A percentile compares a stretch with the other conserved stretches of the same genome.
Conservation (phyloP, 179 eudicot genomes). For the Actinidia arguta region DNA sequence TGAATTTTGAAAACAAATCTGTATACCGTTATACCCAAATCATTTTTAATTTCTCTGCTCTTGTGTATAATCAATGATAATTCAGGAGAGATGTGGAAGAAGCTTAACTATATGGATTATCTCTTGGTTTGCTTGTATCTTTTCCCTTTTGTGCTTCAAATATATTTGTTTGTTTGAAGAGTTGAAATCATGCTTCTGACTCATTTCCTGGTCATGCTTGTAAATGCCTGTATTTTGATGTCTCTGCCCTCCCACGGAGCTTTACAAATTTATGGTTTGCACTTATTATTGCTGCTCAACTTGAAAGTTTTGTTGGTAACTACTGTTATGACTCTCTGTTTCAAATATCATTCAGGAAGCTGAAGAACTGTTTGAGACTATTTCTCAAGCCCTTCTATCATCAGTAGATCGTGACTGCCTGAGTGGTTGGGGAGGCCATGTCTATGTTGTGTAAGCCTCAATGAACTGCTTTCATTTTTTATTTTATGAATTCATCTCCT, state of each 20-base stretch:
- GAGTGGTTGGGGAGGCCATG: constrained; percentile 97
- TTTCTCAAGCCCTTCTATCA: constrained; percentile 84
- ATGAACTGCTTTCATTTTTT: neutral
- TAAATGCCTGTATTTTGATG: neutral
- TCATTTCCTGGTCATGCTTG: neutral
- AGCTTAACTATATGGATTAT: neutral
- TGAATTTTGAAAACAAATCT: too few relatives aligned
- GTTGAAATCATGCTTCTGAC: neutral
- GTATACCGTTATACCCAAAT: too few relatives aligned
- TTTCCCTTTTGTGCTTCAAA: too few relatives aligned
- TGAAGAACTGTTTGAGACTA: constrained; percentile 86
- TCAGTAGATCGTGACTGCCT: constrained; percentile 89
- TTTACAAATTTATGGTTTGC: neutral
- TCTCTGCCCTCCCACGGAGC: neutral
- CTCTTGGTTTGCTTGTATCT: too few relatives aligned
- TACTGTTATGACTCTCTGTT: neutral
- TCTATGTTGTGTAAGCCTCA: constrained; percentile 79
- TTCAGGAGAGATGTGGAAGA: too few relatives aligned
- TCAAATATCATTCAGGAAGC: constrained; percentile 57
- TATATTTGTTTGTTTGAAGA: too few relatives aligned
- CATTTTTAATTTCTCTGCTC: too few relatives aligned
- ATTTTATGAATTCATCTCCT: neutral
- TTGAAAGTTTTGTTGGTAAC: neutral
- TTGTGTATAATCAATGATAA: too few relatives aligned
- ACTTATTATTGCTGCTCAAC: neutral